These are phyloP conservation scores for Diaporthe batatas DNA, from an alignment of 2,329 filamentous ascomycete species.

Conservation along the genomic window DNA sequence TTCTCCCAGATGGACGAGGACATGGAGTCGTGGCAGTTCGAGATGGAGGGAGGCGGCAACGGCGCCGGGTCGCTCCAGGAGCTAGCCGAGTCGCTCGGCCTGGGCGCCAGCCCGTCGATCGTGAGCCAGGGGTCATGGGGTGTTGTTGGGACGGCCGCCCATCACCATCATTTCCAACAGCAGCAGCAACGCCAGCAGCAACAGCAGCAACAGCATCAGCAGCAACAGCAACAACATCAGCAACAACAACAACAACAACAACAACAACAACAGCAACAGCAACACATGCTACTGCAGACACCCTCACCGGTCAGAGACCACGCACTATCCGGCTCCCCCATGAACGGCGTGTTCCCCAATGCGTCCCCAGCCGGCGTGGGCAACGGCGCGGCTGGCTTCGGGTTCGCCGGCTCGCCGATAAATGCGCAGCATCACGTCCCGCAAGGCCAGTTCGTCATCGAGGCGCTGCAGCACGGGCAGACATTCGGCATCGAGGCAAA, in stretches of 20 bases:
- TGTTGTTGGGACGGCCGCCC: constrained; percentile 57
- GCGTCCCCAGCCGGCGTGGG: constrained; percentile 1
- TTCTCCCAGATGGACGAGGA: constrained; percentile 46
- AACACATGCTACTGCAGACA: constrained; percentile 22
- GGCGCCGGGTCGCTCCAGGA: constrained; percentile 42
- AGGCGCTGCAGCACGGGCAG: constrained; percentile 33
- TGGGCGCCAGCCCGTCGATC: constrained; percentile 64
- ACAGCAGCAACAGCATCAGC: constrained; percentile 26
- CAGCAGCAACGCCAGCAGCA: constrained; percentile 45
- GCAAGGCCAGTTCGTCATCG: constrained; percentile 28
- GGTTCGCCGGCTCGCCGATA: constrained; percentile 28
- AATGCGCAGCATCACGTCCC: constrained; percentile 22
- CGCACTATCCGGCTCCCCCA: constrained; percentile 10
- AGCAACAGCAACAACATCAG: constrained; percentile 21
- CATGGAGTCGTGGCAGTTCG: constrained; percentile 47
- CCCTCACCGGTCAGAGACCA: constrained; percentile 50
- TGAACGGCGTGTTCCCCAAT: constrained; percentile 9
- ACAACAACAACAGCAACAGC: constrained; percentile 35
- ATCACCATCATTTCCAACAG: not conserved
- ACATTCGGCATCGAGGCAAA: constrained; percentile 4
- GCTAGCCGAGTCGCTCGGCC: constrained; percentile 47
- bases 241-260: constrained; percentile 43
- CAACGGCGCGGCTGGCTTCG: constrained; percentile 8
- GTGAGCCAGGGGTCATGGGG: constrained; percentile 65
- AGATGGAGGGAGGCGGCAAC: constrained; percentile 47